Base-by-base conservation (phyloP, 768 basidiomycete genomes). In the Agaricus subrufescens region DNA sequence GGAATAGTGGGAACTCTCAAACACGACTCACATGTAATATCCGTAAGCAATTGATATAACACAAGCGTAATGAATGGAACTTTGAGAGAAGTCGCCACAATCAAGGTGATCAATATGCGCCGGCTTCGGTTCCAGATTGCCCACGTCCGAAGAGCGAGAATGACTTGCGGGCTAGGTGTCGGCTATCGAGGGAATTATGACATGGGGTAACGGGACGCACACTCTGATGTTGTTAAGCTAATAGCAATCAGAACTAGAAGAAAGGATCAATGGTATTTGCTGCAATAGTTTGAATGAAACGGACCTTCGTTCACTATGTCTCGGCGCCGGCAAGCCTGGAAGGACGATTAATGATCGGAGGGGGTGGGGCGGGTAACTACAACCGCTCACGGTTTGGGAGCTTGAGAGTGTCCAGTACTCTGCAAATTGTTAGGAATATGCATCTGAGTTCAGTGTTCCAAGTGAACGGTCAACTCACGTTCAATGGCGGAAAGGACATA, bases 101-200 rank as follows among this genome's bases (percentile, higher is more conserved):
- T 27, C 15, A 56, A 29, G 3, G 31, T 31, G 2, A 15, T 11
- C 7, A 45, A 26, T 27, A 53, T 39, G n/a, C 12, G 19, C 31
- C 25, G 19, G 15, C 39, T 49, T 23, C 26, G 14, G 6, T 43
- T 27, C 54, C 47, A 56, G 40, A 56, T 49, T 3, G 54, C 54
- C 54, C 54, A 56, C 0, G 54, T 56, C 34, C 54, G 29, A 7
- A 56, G 40, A 26, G 15, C 30, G 30, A 56, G 54, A 25, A 56
- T 49, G 6, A 23, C 54, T 56, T 14, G 34, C 2, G 34, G 11
- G 34, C 3, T 3, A 34, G 11, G 5, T 1, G 34, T 34, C 11
- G 7, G 8, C 7, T 7, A 34, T 34, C 5, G 7, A 8, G 34
- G 34, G 7, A 11, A 34, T 34, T 7, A 6, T 34, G 34, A 34